phyloP scores from a whole-genome alignment of 2,329 filamentous ascomycete species.

The Fusarium sp. region DNA sequence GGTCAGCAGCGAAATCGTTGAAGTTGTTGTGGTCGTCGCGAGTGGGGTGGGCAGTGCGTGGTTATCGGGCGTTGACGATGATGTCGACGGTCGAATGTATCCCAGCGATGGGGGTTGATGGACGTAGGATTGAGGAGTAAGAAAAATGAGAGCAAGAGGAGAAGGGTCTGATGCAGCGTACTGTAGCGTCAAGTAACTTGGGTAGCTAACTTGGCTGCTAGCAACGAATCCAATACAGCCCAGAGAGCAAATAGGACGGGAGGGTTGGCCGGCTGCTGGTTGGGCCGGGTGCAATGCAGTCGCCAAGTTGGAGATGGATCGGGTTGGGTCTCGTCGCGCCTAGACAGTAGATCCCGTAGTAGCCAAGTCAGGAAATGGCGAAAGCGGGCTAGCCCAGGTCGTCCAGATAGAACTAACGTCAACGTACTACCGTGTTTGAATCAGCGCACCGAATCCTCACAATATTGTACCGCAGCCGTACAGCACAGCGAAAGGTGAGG shows the following conservation, averaged over 20 bases:
- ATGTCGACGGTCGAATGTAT: constrained; percentile 40
- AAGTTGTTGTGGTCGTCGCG: constrained; percentile 34
- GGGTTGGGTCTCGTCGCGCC: constrained; percentile 34
- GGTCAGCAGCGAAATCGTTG: constrained; percentile 35
- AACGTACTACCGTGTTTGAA: constrained; percentile 13
- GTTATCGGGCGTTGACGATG: constrained; percentile 39
- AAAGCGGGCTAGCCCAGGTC: constrained; percentile 25
- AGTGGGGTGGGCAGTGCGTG: constrained; percentile 38
- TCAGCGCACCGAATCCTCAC: constrained; percentile 15
- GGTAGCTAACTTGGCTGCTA: constrained; percentile 29
- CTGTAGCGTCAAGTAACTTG: constrained; percentile 19
- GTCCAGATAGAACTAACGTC: constrained; percentile 18
- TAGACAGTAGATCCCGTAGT: constrained; percentile 17
- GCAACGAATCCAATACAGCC: constrained; percentile 29
- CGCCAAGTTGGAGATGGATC: constrained; percentile 44
- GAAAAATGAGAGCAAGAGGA: constrained; percentile 39
- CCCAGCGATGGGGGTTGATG: constrained; percentile 17
- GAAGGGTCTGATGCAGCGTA: constrained; percentile 23
- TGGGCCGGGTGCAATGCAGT: constrained; percentile 43
- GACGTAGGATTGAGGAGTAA: constrained; percentile 24
- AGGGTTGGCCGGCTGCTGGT: constrained; percentile 38
- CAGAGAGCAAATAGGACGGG: constrained; percentile 17
- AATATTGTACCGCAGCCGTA: constrained; percentile 15
- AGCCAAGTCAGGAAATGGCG: constrained; percentile 2
- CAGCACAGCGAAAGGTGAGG: constrained; percentile 27